Evolutionary conservation across 2,329 filamentous ascomycete genomes (phyloP).

Genomic region (Incumbomyces delicatus): DNA sequence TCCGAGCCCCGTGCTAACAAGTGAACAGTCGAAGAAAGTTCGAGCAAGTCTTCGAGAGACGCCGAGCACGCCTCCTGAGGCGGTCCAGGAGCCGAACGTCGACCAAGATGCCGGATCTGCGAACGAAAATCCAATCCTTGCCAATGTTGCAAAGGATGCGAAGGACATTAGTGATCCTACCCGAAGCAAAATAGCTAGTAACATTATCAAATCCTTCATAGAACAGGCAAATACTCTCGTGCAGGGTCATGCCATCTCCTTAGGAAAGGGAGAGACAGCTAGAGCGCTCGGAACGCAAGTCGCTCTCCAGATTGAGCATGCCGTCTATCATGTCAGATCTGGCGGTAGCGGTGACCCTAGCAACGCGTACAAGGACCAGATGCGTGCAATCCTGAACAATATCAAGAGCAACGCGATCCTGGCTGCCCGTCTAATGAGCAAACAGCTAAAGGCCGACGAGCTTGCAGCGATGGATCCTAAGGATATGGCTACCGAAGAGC

Average conservation of each 20-base stretch:
- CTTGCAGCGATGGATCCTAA: conserved; percentile 82
- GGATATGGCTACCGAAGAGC: conserved; percentile 84
- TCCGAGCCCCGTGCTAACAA: conserved; percentile 20
- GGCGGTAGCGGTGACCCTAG: conserved; percentile 43
- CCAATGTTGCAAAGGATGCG: conserved; percentile 28
- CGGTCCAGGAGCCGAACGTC: conserved; percentile 20
- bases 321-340: conserved; percentile 46
- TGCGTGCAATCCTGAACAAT: conserved; percentile 72
- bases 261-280: conserved; percentile 54
- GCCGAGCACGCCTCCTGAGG: conserved; percentile 8
- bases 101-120: conserved; percentile 26
- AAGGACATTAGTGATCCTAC: conserved; percentile 49
- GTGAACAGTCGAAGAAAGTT: conserved; percentile 20
- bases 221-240: conserved; percentile 57
- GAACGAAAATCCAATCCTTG: conserved; percentile 24
- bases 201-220: conserved; percentile 59
- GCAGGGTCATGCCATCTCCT: conserved; percentile 53
- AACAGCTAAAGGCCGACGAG: conserved; percentile 60
- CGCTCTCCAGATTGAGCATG: conserved; percentile 70
- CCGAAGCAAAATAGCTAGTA: conserved; percentile 60
- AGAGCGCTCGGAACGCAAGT: conserved; percentile 59
- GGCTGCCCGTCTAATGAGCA: conserved; percentile 62
- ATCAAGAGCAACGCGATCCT: conserved; percentile 79
- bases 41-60: conserved; percentile 10
- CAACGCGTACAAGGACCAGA: conserved; percentile 51